These are phyloP conservation scores for Wallacemonas collosoma DNA, from an alignment of 208 protist species.

Conservation along the genomic window DNA sequence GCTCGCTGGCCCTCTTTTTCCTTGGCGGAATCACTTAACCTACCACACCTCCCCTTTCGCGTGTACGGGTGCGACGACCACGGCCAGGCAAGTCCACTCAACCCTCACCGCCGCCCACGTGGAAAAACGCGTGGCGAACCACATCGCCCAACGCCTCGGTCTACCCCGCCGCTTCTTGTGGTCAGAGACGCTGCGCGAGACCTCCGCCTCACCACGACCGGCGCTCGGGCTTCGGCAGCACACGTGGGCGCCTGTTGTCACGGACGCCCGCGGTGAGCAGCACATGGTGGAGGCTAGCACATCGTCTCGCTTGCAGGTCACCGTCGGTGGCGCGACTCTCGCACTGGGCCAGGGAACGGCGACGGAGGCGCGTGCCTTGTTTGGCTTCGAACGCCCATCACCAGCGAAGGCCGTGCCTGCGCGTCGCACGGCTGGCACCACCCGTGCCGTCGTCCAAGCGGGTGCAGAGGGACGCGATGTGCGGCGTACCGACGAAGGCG, in stretches of 20 bases:
- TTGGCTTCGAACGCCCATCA: background rate
- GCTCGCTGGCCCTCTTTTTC: background rate
- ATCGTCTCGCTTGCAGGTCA: background rate
- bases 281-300: background rate
- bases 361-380: constrained; percentile 2
- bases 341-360: constrained; percentile 3
- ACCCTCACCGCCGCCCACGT: background rate
- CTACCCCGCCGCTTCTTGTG: constrained; percentile 54
- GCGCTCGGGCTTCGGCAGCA: constrained; percentile 7
- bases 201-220: background rate
- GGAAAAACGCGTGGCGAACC: constrained; percentile 39
- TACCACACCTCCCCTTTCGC: constrained; percentile 13
- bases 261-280: constrained; percentile 2
- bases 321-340: background rate
- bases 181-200: background rate
- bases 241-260: constrained; percentile 11
- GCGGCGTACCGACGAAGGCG: constrained; percentile 22
- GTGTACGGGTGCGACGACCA: background rate
- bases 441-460: background rate
- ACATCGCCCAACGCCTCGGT: constrained; percentile 27
- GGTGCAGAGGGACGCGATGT: background rate
- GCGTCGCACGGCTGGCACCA: background rate
- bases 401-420: no score
- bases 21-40: background rate
- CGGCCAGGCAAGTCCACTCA: background rate